Conservation (phyloP, 23 red algal genomes). For the Cyanidioschyzon merolae region DNA sequence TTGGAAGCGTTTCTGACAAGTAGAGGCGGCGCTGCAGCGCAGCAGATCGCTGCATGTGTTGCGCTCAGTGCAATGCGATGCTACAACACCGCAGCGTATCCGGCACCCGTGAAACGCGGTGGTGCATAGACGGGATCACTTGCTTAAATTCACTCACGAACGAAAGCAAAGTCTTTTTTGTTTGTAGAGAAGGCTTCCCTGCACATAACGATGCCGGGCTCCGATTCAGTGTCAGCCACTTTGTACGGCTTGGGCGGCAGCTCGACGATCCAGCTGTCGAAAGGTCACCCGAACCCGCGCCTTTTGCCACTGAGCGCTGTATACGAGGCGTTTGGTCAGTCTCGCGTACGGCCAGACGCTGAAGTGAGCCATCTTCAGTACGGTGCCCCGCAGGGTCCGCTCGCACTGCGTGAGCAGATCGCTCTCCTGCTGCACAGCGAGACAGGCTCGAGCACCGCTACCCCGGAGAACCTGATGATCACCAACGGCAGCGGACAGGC, state of each 20-base stretch:
- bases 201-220: background rate
- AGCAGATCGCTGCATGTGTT: too few relatives aligned
- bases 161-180: too few relatives aligned
- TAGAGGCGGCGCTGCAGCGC: too few relatives aligned
- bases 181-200: too few relatives aligned
- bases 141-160: too few relatives aligned
- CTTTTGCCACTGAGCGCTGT: slow-evolving; percentile 42
- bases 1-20: too few relatives aligned
- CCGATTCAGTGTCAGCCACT: background rate
- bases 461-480: slow-evolving; percentile 43
- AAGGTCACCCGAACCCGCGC: slow-evolving; percentile 54
- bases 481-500: slow-evolving; percentile 55
- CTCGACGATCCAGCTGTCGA: background rate
- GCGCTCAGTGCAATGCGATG: too few relatives aligned
- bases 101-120: too few relatives aligned
- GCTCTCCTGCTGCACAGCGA: background rate
- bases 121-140: too few relatives aligned
- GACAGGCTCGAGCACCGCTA: background rate
- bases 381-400: slow-evolving; percentile 1
- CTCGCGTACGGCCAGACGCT: background rate
- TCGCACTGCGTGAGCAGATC: background rate
- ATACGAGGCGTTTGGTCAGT: slow-evolving; percentile 6
- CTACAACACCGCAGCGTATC: too few relatives aligned
- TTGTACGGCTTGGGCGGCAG: background rate
- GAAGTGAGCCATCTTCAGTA: slow-evolving; percentile 2